Evolutionary conservation across 129 eudicot species (phyloP), one percentile per base, ranked within the genome.

Genomic region (Erigeron canadensis): DNA sequence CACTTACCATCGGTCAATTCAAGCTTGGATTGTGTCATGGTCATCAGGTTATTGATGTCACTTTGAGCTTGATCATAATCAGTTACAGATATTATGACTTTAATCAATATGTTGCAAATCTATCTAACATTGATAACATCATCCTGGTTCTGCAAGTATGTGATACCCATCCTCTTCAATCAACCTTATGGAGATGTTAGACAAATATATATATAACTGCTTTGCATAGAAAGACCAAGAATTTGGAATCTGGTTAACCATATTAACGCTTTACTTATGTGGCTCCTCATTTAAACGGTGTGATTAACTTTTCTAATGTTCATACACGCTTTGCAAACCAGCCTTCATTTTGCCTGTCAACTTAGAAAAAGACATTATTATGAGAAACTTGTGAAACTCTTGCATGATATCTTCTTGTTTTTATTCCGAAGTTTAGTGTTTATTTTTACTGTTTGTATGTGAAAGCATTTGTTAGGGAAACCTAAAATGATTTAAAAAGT

Each of bases 21-120:
- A 94, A 90, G 89, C 89, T 94, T 77, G 99, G 99, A 67, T 48
- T 94, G 54, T 89, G 97, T 80, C 99, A 94, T 79, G 99, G 99
- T 70, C 99, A 94, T 76, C 99, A 94, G 99, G 99, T 94, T 64
- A 66, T 65, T 63, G 45, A 5, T 40, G 10, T 55, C 71, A 50
- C 38, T 38, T 46, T 71, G 39, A 40, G 13, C 69, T 68, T 76
- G 16, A 41, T n/a, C 19, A 18, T 50, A 11, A 17, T 19, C 76
- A 61, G 11, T 19, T 60, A 41, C 41, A 34, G 39, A 13, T 48
- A 21, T 60, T 21, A 77, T 77, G 63, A 69, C 69, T 53, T 60
- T 10, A 37, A 8, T 23, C 16, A 65, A 42, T 23, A 5, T 40
- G 46, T 22, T 65, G 10, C 42, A 67, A 7, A 46, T 43, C 16